phyloP scores from a whole-genome alignment of 2,329 filamentous ascomycete genomes.

The Colletotrichum cereale region DNA sequence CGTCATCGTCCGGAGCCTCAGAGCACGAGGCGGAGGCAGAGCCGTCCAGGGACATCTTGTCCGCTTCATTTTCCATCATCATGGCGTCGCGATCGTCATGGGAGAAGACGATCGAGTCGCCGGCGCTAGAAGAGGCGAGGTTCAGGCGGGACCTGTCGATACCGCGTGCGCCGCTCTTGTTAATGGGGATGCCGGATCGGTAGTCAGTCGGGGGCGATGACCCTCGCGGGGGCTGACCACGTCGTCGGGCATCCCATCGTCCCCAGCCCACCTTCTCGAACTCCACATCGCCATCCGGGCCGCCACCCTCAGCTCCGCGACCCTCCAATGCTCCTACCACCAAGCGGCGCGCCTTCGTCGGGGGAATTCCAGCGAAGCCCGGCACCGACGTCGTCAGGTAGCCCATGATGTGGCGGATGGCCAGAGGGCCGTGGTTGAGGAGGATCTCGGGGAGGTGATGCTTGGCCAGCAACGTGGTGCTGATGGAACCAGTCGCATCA shows the following conservation, averaged over 20 bases:
- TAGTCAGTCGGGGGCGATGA: conserved; percentile 59
- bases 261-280: conserved; percentile 99
- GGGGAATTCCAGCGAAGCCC: conserved; percentile 89
- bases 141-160: conserved; percentile 62
- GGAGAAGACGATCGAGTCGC: conserved; percentile 81
- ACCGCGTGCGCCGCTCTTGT: conserved; percentile 57
- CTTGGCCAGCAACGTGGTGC: conserved; percentile 85
- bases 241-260: conserved; percentile 87
- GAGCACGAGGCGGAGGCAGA: conserved; percentile 80
- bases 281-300: conserved; percentile 77
- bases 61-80: conserved; percentile 87
- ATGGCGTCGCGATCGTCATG: conserved; percentile 75
- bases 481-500: conserved; percentile 87
- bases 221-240: conserved; percentile 69
- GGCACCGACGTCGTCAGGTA: conserved; percentile 94
- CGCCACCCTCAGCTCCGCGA: conserved; percentile 72
- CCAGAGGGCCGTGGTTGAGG: conserved; percentile 87
- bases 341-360: conserved; percentile 88
- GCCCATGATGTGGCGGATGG: conserved; percentile 95
- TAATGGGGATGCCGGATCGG: conserved; percentile 69
- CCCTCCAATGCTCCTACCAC: conserved; percentile 94
- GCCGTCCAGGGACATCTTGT: conserved; percentile 91
- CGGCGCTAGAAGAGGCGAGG: conserved; percentile 71
- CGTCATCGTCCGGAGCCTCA: conserved; percentile 77
- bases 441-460: conserved; percentile 92